Evolutionary conservation across 179 eudicot genomes (phyloP), one percentile per base, ranked within the genome.

Genomic region (Beta corolliflora): DNA sequence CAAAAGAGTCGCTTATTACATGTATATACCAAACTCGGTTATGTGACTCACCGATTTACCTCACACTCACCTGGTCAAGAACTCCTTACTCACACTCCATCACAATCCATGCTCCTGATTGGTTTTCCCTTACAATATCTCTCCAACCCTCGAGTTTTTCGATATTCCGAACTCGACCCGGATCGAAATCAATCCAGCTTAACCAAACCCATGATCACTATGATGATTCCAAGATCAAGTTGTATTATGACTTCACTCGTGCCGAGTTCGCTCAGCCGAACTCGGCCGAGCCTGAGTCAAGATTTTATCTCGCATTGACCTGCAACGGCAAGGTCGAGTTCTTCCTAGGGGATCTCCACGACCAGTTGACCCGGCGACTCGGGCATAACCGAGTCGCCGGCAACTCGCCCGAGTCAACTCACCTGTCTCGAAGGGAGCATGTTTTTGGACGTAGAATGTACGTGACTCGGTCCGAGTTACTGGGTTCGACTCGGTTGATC

Each of bases 21-120:
- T 90, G 90, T 82, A 86, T 82, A 11, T 90, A 90, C 64, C 89
- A 84, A 81, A 80, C 90, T 75, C 85, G 84, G 68, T 73, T 90
- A 50, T 59, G 70, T 50, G 82, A 84, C 85, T 81, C 90, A 44
- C 89, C 86, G 16, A 77, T 81, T 79, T 56, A 77, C 31, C 86
- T 90, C 5, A 90, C 92, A 55, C 89, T 91, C 75, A 89, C 92
- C 48, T 91, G 93, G 93, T 89, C 91, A 19, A 91, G 82, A 45
- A 77, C 89, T 11, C 87, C 80, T 59, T 76, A 71, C 82, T 82
- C 93, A 3, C 92, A 89, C 71, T 53, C 93, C 45, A 76, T 89
- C 23, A 89, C 92, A 11, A 53, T 91, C 19, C 81, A 86, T 53
- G 86, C 90, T 7, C 82, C 92, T 1, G 84, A 87, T 0, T 81